These are phyloP conservation scores for Phyllosticta citrichinensis DNA, from an alignment of 2,329 filamentous ascomycete genomes.

Conservation along the genomic window DNA sequence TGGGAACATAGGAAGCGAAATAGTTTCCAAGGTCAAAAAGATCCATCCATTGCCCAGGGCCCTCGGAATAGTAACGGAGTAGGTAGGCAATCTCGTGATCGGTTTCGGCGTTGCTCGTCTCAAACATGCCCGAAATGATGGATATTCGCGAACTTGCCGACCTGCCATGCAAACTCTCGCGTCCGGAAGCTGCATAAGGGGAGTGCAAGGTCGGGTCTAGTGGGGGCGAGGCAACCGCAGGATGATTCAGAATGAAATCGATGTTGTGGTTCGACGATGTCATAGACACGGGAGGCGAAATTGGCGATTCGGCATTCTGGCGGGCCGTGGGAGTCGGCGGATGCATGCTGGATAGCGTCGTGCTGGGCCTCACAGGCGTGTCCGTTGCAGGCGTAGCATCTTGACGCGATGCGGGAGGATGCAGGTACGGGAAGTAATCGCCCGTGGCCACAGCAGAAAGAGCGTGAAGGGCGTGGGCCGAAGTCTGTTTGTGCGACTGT, in stretches of 20 bases:
- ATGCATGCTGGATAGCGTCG: constrained; percentile 12
- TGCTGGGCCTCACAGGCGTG: constrained; percentile 10
- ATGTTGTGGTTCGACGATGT: constrained; percentile 36
- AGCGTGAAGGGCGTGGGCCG: constrained; percentile 43
- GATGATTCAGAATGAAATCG: constrained; percentile 44
- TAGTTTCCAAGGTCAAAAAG: constrained; percentile 47
- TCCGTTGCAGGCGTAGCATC: constrained; percentile 18
- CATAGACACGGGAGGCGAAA: constrained; percentile 36
- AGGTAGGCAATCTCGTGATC: constrained; percentile 52
- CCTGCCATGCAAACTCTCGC: not conserved
- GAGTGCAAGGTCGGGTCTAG: constrained; percentile 26
- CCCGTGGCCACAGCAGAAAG: constrained; percentile 43
- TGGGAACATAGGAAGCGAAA: constrained; percentile 50
- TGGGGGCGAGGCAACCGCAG: constrained; percentile 22
- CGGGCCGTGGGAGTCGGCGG: constrained; percentile 18
- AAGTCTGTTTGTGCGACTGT: constrained; percentile 20
- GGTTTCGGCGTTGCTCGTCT: constrained; percentile 16
- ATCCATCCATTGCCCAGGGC: constrained; percentile 51
- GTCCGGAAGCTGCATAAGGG: constrained; percentile 18
- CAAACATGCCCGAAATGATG: constrained; percentile 4
- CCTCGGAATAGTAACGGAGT: constrained; percentile 50
- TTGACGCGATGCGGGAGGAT: constrained; percentile 17
- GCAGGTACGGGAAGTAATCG: constrained; percentile 28
- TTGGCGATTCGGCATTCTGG: constrained; percentile 17
- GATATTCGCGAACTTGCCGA: constrained; percentile 7